Evolutionary conservation across 2,329 filamentous ascomycete species (phyloP).

Genomic region (Clonostachys byssicola): DNA sequence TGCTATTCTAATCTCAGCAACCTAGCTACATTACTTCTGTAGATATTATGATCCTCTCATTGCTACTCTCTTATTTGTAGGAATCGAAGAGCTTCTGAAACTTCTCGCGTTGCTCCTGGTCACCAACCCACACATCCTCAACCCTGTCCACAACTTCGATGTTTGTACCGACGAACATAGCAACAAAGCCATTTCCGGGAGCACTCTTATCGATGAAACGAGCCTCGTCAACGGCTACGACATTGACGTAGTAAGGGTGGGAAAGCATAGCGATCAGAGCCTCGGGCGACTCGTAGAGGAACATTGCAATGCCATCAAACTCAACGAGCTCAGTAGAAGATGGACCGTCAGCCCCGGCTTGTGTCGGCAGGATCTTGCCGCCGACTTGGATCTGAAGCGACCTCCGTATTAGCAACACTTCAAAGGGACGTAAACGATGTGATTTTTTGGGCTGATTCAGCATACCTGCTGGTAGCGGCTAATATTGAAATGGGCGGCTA

Average conservation of each 20-base stretch:
- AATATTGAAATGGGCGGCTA: slow-evolving; percentile 17
- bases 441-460: background rate
- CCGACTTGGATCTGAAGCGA: slow-evolving; percentile 13
- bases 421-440: no score
- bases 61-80: background rate
- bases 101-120: slow-evolving; percentile 7
- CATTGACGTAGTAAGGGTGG: slow-evolving; percentile 17
- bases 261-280: slow-evolving; percentile 14
- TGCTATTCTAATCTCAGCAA: no score
- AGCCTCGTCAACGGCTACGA: slow-evolving; percentile 19
- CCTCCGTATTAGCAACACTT: no score
- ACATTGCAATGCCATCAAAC: slow-evolving; percentile 21
- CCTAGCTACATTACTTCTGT: no score
- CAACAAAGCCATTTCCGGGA: slow-evolving; percentile 16
- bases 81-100: slow-evolving; percentile 14
- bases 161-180: slow-evolving; percentile 13
- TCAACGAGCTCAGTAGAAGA: slow-evolving; percentile 11
- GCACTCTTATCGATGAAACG: slow-evolving; percentile 20
- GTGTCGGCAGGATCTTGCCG: slow-evolving; percentile 15
- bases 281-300: slow-evolving; percentile 14
- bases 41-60: no score
- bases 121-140: slow-evolving; percentile 15
- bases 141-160: slow-evolving; percentile 14
- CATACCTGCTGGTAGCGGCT: slow-evolving; percentile 18
- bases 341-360: slow-evolving; percentile 8